Percentiles rank a stretch among this genome's conserved stretches.
Evolutionary conservation across 2,329 filamentous ascomycete species (phyloP).

Genomic region (Pyrenochaeta sp.): DNA sequence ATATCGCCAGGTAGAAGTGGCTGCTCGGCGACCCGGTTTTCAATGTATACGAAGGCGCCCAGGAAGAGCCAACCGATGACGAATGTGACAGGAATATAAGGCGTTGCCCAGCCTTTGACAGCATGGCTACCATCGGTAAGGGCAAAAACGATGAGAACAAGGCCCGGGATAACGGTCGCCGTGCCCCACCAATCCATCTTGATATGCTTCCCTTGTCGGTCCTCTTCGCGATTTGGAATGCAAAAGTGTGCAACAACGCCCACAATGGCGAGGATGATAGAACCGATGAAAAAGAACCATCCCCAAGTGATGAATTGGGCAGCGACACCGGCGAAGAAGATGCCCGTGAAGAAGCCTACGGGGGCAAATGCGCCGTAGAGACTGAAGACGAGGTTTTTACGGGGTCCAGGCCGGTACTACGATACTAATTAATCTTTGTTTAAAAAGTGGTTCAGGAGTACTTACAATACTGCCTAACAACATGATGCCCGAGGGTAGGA

Average conservation of each 20-base stretch:
- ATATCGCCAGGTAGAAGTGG: constrained; percentile 76
- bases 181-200: constrained; percentile 52
- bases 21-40: constrained; percentile 73
- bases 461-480: constrained; percentile 64
- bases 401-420: constrained; percentile 70
- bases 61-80: constrained; percentile 70
- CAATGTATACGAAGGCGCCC: constrained; percentile 70
- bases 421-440: constrained; percentile 21
- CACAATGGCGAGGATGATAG: constrained; percentile 44
- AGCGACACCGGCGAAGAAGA: constrained; percentile 46
- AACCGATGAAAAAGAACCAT: constrained; percentile 47
- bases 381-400: constrained; percentile 74
- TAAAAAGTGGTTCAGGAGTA: not conserved
- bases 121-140: constrained; percentile 78
- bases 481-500: constrained; percentile 73
- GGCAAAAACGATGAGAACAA: constrained; percentile 76
- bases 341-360: constrained; percentile 54
- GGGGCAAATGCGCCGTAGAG: constrained; percentile 64
- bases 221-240: constrained; percentile 33
- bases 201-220: constrained; percentile 18
- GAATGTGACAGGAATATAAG: constrained; percentile 74
- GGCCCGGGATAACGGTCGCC: constrained; percentile 55
- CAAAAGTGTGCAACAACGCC: constrained; percentile 38
- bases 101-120: constrained; percentile 73
- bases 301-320: constrained; percentile 42